A percentile compares a stretch with the other conserved stretches of the same genome.
These are phyloP conservation scores for Durusdinium trenchii DNA, from an alignment of 73 alveolate species.

Conservation along the genomic window DNA sequence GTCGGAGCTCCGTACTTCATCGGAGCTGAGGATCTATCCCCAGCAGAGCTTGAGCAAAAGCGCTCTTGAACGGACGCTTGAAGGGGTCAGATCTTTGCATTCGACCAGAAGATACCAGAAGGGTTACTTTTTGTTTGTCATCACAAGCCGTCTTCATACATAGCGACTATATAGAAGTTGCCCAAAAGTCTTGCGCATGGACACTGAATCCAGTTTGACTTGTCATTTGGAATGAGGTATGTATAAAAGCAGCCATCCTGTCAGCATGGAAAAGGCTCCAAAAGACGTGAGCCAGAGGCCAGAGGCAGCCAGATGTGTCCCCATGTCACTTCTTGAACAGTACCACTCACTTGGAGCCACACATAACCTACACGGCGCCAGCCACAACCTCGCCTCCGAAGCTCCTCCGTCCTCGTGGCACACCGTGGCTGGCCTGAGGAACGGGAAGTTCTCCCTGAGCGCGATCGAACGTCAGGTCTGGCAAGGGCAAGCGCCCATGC, in stretches of 20 bases:
- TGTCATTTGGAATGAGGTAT: too few species aligned
- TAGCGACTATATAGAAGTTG: too few species aligned
- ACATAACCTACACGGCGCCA: too few species aligned
- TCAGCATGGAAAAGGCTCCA: too few species aligned
- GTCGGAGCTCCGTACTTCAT: too few species aligned
- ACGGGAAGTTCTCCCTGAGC: conserved; percentile 60
- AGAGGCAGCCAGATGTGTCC: too few species aligned
- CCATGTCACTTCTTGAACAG: too few species aligned
- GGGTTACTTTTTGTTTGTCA: not conserved
- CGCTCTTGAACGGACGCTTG: conserved; percentile 51
- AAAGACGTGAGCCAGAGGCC: too few species aligned
- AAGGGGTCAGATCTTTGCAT: not conserved
- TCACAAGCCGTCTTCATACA: not conserved
- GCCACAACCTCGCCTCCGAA: too few species aligned
- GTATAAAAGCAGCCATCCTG: too few species aligned
- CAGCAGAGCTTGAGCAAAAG: conserved; percentile 55
- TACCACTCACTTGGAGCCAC: too few species aligned
- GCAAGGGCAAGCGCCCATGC: conserved; percentile 83
- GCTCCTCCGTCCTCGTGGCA: not conserved
- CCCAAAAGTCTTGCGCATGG: not conserved
- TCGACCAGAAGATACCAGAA: not conserved
- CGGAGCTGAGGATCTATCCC: conserved; percentile 66
- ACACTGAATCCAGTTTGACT: too few species aligned
- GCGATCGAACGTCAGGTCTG: conserved; percentile 51
- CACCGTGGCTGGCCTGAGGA: not conserved